A percentile compares a stretch with the other conserved stretches of the same genome.
Conservation (phyloP, 768 basidiomycete species). For the Mycena rosella region DNA sequence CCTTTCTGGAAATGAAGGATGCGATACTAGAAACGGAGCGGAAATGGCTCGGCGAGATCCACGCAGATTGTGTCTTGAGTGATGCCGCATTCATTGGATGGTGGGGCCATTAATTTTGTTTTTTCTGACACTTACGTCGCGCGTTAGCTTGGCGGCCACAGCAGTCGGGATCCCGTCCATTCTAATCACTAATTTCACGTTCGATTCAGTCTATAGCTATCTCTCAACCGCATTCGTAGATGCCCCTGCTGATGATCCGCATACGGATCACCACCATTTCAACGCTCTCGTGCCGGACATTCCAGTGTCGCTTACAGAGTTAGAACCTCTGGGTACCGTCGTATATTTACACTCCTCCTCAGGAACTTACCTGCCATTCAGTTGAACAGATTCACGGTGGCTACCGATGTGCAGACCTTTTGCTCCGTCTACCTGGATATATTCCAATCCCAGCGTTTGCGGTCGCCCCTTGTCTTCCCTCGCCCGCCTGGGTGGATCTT, state of each 20-base stretch:
- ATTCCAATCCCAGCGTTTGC: slow-evolving; percentile 85
- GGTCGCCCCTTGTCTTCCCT: slow-evolving; percentile 64
- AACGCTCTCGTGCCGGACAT: slow-evolving; percentile 60
- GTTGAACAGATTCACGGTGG: slow-evolving; percentile 74
- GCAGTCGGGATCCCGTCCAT: slow-evolving; percentile 74
- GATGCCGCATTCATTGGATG: slow-evolving; percentile 86
- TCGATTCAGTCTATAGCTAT: slow-evolving; percentile 87
- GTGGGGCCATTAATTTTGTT: slow-evolving; percentile 52
- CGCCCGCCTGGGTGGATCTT: slow-evolving; percentile 72
- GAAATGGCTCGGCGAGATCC: slow-evolving; percentile 65
- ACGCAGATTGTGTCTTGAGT: slow-evolving; percentile 73
- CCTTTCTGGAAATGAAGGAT: slow-evolving; percentile 70
- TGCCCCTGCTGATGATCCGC: slow-evolving; percentile 34
- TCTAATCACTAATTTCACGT: slow-evolving; percentile 86
- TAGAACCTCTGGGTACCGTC: slow-evolving; percentile 60
- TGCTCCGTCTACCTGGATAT: slow-evolving; percentile 76
- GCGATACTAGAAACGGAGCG: slow-evolving; percentile 65
- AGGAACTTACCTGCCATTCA: background rate
- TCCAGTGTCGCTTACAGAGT: slow-evolving; percentile 62
- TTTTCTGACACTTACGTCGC: background rate
- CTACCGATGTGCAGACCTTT: slow-evolving; percentile 78
- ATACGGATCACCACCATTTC: slow-evolving; percentile 33
- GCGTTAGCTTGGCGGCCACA: slow-evolving; percentile 75
- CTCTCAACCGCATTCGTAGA: slow-evolving; percentile 72
- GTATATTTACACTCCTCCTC: background rate